These are phyloP conservation scores for Penicillium pancosmium DNA, from an alignment of 495 filamentous ascomycete genomes.

Conservation along the genomic window DNA sequence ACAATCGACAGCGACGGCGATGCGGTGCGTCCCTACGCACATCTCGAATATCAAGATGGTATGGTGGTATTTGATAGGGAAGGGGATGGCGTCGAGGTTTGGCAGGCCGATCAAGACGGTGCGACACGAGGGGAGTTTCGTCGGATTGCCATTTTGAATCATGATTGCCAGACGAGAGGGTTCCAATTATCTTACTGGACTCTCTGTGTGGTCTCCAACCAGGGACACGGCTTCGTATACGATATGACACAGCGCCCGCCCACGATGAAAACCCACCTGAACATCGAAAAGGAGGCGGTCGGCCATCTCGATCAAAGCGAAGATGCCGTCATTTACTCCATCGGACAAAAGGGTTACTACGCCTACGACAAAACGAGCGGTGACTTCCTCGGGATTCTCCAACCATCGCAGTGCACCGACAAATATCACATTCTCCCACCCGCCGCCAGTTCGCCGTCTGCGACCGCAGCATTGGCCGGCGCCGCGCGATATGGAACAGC, in stretches of 20 bases:
- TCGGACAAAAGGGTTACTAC: conserved; percentile 40
- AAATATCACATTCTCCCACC: conserved; percentile 40
- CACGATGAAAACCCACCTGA: conserved; percentile 28
- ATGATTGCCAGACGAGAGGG: conserved; percentile 42
- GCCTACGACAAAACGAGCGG: conserved; percentile 36
- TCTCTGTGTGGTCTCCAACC: conserved; percentile 43
- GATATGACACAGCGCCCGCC: conserved; percentile 45
- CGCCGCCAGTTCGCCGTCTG: conserved; percentile 10
- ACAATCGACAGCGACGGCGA: conserved; percentile 30
- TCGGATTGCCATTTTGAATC: conserved; percentile 38
- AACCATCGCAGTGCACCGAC: conserved; percentile 31
- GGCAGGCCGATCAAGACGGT: conserved; percentile 37
- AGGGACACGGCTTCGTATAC: conserved; percentile 44
- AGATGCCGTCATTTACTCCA: conserved; percentile 42
- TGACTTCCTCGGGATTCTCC: conserved; percentile 31
- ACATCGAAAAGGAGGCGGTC: conserved; percentile 36
- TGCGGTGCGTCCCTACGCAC: conserved; percentile 38
- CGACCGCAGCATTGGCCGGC: conserved; percentile 22
- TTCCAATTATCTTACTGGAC: conserved; percentile 44
- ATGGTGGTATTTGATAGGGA: conserved; percentile 45
- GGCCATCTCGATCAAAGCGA: conserved; percentile 43
- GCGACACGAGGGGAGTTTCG: conserved; percentile 40
- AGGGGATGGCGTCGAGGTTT: conserved; percentile 43
- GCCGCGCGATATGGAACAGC: conserved; percentile 21
- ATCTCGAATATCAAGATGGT: conserved; percentile 47